These are phyloP conservation scores for Poterioochromonas sp. DNA, from an alignment of 352 stramenopile species.

Conservation along the genomic window DNA sequence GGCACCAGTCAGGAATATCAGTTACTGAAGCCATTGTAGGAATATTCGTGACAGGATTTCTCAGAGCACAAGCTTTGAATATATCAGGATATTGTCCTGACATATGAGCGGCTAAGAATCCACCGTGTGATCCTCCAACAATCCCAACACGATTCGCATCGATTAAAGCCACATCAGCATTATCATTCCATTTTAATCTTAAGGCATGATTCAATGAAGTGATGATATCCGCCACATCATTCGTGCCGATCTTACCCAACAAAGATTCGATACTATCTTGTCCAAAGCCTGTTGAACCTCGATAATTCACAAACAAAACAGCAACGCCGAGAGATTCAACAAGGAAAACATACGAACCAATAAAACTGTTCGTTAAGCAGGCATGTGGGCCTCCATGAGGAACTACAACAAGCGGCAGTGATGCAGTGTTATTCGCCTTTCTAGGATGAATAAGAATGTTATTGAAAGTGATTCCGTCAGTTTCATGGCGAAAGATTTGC, in stretches of 20 bases:
- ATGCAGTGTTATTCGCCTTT: constrained; percentile 35
- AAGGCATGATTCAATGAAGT: not conserved
- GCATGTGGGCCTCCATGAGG: constrained; percentile 83
- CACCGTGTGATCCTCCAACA: constrained; percentile 85
- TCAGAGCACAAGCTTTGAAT: constrained; percentile 74
- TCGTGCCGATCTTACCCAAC: constrained; percentile 69
- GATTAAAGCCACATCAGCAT: constrained; percentile 53
- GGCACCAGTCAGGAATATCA: constrained; percentile 92
- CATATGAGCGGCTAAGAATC: constrained; percentile 81
- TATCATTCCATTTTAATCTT: not conserved
- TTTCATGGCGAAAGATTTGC: not conserved
- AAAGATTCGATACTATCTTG: constrained; percentile 72
- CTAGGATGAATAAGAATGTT: constrained; percentile 61
- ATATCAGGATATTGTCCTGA: constrained; percentile 84
- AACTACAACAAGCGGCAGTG: constrained; percentile 65
- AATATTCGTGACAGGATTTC: constrained; percentile 71
- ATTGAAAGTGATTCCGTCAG: constrained; percentile 52
- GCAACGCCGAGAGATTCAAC: constrained; percentile 61
- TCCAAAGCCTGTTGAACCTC: constrained; percentile 85
- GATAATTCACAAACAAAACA: constrained; percentile 85
- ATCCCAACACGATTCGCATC: constrained; percentile 71
- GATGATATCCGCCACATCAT: constrained; percentile 85
- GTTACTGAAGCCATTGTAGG: constrained; percentile 78
- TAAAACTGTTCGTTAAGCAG: constrained; percentile 63
- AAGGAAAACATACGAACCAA: constrained; percentile 74